phyloP scores from a whole-genome alignment of 306 rosid species.

The Prunus armeniaca region DNA sequence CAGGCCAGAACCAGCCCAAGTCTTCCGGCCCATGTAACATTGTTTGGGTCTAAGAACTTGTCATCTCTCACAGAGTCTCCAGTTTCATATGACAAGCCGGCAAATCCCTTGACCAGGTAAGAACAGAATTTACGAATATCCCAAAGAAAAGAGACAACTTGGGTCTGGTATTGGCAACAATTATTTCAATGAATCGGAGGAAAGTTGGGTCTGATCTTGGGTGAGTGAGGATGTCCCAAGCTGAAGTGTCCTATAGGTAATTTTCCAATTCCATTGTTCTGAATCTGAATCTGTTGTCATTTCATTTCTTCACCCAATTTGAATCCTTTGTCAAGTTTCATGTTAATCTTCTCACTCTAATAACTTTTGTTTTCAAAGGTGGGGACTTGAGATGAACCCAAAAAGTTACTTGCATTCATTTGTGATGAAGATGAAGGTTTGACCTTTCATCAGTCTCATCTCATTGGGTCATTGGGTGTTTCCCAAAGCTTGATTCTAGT shows the following conservation, averaged over 20 bases:
- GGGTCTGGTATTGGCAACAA: background rate
- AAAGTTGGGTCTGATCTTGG: background rate
- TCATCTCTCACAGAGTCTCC: background rate
- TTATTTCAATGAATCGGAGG: background rate
- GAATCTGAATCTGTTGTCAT: conserved; percentile 1
- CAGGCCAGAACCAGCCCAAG: background rate
- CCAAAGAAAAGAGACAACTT: background rate
- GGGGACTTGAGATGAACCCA: background rate
- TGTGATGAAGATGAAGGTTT: background rate
- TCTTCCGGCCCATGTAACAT: background rate
- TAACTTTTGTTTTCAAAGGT: background rate
- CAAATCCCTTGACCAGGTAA: background rate
- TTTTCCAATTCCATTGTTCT: background rate
- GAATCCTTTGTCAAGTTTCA: background rate
- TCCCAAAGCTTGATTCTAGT: background rate
- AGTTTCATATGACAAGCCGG: background rate
- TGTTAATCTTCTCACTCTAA: background rate
- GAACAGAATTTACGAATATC: conserved; percentile 1
- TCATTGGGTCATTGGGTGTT: background rate
- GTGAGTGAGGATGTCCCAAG: conserved; percentile 24
- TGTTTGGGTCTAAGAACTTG: background rate
- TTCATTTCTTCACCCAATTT: background rate
- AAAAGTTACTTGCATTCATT: background rate
- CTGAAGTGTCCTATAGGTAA: conserved; percentile 22
- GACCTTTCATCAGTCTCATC: conserved; percentile 7